Evolutionary conservation across 257 asterid genomes (phyloP).

Genomic region (Avicennia marina): DNA sequence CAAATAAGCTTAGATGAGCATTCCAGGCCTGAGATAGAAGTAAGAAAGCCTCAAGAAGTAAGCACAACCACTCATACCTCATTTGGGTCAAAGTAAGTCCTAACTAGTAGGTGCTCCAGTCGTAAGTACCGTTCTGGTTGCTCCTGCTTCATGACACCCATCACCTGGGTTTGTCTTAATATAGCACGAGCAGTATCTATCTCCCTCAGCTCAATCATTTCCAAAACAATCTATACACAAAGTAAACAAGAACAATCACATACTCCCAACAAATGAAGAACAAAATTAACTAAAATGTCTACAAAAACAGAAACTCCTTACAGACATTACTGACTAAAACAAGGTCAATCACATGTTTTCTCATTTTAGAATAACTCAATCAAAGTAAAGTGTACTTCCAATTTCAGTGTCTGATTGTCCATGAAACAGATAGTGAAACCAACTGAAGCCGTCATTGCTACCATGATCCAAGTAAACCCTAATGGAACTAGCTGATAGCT

Average conservation of each 20-base stretch:
- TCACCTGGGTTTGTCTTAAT: conserved; percentile 92
- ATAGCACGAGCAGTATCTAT: conserved; percentile 96
- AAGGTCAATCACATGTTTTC: not conserved
- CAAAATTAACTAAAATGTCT: not conserved
- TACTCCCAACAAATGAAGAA: conserved; percentile 9
- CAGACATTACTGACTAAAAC: not conserved
- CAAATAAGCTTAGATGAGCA: conserved; percentile 10
- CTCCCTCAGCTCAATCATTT: conserved; percentile 99
- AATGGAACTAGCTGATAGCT: too few species aligned
- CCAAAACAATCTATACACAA: conserved; percentile 69
- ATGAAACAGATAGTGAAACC: not conserved
- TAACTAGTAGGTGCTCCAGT: conserved; percentile 89
- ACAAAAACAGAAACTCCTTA: not conserved
- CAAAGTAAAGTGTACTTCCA: not conserved
- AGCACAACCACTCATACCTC: conserved; percentile 50
- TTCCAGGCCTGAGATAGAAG: not conserved
- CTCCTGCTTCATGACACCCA: conserved; percentile 99
- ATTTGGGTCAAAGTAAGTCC: conserved; percentile 91
- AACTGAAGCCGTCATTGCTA: too few species aligned
- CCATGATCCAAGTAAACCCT: too few species aligned
- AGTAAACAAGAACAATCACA: conserved; percentile 11
- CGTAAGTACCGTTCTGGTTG: conserved; percentile 91
- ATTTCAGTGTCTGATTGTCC: conserved; percentile 5
- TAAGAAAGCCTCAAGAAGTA: conserved; percentile 8
- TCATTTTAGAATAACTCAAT: too few species aligned